A percentile compares a stretch with the other conserved stretches of the same genome.
Conservation (phyloP, 768 basidiomycete species). For the Paxillus involutus region DNA sequence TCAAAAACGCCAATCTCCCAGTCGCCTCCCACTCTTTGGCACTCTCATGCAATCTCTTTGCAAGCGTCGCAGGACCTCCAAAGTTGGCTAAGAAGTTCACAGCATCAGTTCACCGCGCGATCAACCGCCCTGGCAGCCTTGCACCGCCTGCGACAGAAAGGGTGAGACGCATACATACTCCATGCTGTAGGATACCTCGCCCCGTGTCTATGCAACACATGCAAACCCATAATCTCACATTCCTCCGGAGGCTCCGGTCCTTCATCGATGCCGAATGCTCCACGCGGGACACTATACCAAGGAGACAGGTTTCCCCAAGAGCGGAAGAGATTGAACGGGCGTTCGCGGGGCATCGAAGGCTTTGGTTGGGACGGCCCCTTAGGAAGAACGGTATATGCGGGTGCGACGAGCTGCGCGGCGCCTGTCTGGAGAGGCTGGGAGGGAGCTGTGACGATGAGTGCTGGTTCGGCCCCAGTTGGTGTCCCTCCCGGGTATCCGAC, state of each 20-base stretch:
- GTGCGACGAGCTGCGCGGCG: slow-evolving; percentile 61
- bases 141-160: not conserved
- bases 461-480: slow-evolving; percentile 78
- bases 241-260: slow-evolving; percentile 66
- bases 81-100: slow-evolving; percentile 43
- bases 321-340: slow-evolving; percentile 64
- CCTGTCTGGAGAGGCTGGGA: slow-evolving; percentile 77
- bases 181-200: slow-evolving; percentile 71
- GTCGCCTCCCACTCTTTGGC: slow-evolving; percentile 62
- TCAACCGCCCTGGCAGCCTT: not conserved
- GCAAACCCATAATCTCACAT: slow-evolving; percentile 72
- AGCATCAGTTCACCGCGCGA: not conserved
- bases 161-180: slow-evolving; percentile 40
- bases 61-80: slow-evolving; percentile 62
- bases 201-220: slow-evolving; percentile 82
- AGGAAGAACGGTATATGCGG: slow-evolving; percentile 31
- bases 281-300: slow-evolving; percentile 74
- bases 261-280: slow-evolving; percentile 72
- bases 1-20: slow-evolving; percentile 73
- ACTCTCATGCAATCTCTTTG: slow-evolving; percentile 51
- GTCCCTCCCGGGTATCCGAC: slow-evolving; percentile 79
- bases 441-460: slow-evolving; percentile 70
- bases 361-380: slow-evolving; percentile 5
- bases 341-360: slow-evolving; percentile 15
- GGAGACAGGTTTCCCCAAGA: slow-evolving; percentile 86